Conservation (phyloP, 148 eudicot genomes). For the Rhododendron ferrugineum region DNA sequence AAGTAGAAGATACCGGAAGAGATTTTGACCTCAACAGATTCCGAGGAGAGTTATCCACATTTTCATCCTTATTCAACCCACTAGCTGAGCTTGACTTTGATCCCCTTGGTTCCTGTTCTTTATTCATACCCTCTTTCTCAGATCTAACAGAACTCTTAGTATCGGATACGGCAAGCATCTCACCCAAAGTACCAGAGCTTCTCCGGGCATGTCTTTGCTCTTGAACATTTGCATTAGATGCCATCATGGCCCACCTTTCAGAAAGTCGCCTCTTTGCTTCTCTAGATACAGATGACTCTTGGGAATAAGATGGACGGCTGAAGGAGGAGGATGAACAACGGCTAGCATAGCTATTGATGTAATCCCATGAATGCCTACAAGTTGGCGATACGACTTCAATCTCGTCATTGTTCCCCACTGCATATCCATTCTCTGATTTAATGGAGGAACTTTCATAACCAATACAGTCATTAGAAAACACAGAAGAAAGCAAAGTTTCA, state of each 20-base stretch:
- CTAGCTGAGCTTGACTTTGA: constrained; percentile 43
- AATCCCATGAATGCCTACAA: constrained; percentile 93
- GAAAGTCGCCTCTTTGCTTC: constrained; percentile 98
- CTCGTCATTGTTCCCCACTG: constrained; percentile 53
- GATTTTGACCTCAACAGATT: constrained; percentile 84
- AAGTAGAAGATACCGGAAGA: constrained; percentile 60
- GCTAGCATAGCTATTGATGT: constrained; percentile 51
- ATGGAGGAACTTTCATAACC: constrained; percentile 84
- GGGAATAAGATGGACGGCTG: constrained; percentile 75
- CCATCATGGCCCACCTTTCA: constrained; percentile 97
- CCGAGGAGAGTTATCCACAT: constrained; percentile 36
- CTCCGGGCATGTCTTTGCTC: constrained; percentile 56
- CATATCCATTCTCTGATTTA: constrained; percentile 72
- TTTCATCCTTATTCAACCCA: constrained; percentile 30
- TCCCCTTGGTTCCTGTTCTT: constrained; percentile 38
- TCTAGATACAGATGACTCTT: constrained; percentile 84
- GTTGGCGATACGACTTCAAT: constrained; percentile 75
- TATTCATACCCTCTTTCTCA: constrained; percentile 32
- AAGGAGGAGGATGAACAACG: constrained; percentile 62
- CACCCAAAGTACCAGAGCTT: constrained; percentile 87
- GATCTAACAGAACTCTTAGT: constrained; percentile 37
- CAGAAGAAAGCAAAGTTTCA: constrained; percentile 70
- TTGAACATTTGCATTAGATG: constrained; percentile 47
- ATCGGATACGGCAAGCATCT: constrained; percentile 94
- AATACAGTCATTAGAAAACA: constrained; percentile 68